Evolutionary conservation across 352 stramenopile species (phyloP), one percentile per base, ranked within the genome.

Genomic region (Phytophthora meadii): DNA sequence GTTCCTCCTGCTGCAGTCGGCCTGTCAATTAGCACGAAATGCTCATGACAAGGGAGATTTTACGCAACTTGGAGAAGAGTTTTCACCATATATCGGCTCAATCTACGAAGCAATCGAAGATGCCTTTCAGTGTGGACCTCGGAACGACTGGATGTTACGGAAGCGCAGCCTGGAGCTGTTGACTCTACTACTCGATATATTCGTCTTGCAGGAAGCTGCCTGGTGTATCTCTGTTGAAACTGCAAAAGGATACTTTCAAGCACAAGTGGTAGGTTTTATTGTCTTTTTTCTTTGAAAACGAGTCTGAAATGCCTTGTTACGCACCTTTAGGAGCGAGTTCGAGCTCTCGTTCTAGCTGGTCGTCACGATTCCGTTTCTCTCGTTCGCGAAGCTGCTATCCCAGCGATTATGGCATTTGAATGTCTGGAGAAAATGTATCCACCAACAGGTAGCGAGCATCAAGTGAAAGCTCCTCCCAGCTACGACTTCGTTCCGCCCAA

Each of bases 91-190:
- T 15, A 63, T 87, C 8, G 50, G 48, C 5, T 83, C 57, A 30
- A 74, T 89, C 17, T 74, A 83, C 30, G 82, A 91, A 37, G 72
- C 74, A 8, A 83, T 91, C 3, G 82, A 91, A 44, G 80, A 88
- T 52, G 65, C 67, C 1, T 87, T 88, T 39, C 79, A 82, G 17
- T 81, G 75, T 15, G 75, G 39, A 1, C 62, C 74, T 37, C 74
- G 82, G 17, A 73, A 86, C 8, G 71, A 88, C 56, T 91, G 82
- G 82, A 17, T 84, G 36, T 45, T 87, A 19, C 74, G 82, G 2
- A 84, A 84, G 40, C 76, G 82, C 15, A 80, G 63, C 9, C 57
- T 89, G 3, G 80, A 89, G 19, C 61, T 91, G 5, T 64, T 91
- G 19, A 65, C 73, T 8, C 50, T 84, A 15, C 19, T 91, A 2